A percentile compares a stretch with the other conserved stretches of the same genome.
Evolutionary conservation across 805 yeast species (phyloP).

Genomic region (Teunomyces barrocoloradensis): DNA sequence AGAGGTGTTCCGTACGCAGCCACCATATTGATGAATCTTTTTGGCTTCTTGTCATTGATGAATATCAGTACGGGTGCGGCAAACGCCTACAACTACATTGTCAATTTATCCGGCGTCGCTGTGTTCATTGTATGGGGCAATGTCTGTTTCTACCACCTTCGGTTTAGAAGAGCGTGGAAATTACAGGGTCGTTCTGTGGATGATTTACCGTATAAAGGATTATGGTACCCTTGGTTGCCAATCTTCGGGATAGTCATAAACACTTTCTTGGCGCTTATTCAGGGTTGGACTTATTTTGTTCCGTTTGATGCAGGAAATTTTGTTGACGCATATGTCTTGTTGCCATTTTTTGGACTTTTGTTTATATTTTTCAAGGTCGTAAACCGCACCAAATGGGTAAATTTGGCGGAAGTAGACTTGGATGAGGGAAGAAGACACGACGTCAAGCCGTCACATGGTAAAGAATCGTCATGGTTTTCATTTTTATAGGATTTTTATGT

Average conservation of each 20-base stretch:
- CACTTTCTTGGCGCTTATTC: constrained; percentile 54
- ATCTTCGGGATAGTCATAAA: constrained; percentile 49
- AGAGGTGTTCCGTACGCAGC: constrained; percentile 67
- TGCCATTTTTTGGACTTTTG: constrained; percentile 53
- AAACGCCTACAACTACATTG: constrained; percentile 57
- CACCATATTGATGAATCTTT: constrained; percentile 50
- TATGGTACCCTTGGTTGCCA: constrained; percentile 51
- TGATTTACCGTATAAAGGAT: constrained; percentile 36
- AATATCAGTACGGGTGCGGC: constrained; percentile 58
- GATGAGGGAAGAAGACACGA: constrained; percentile 50
- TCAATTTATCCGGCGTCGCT: constrained; percentile 63
- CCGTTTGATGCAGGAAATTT: constrained; percentile 50
- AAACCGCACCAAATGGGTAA: constrained; percentile 41
- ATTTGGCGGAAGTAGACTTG: constrained; percentile 46
- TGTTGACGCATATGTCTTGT: constrained; percentile 59
- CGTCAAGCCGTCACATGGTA: constrained; percentile 1
- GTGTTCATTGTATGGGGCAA: constrained; percentile 68
- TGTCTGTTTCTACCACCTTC: constrained; percentile 52
- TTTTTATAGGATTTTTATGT: background rate
- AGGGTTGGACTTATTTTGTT: constrained; percentile 62
- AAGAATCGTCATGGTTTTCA: background rate
- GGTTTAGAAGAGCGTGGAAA: constrained; percentile 50
- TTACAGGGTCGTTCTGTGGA: constrained; percentile 34
- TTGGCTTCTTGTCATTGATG: constrained; percentile 58
- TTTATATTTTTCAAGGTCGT: constrained; percentile 37